Evolutionary conservation across 495 filamentous ascomycete genomes (phyloP), one percentile per base, ranked within the genome.

Genomic region (Pseudevernia furfuracea): DNA sequence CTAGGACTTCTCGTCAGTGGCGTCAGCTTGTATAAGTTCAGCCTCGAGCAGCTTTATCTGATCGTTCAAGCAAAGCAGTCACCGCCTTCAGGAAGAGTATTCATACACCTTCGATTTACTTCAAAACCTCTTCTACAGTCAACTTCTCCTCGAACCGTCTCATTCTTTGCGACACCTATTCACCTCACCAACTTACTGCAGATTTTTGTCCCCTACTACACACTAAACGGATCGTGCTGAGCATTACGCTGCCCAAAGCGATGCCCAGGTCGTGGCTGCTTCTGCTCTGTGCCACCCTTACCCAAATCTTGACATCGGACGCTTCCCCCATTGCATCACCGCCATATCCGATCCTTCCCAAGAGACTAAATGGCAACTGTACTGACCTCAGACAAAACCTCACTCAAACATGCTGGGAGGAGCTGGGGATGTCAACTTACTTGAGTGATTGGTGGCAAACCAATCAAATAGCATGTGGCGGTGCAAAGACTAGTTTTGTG

Each of bases 361-460:
- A n/a, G 4, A 6, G 36, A 23, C 1, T 0, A 0, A 5, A 4
- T 2, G 37, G 36, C 36, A 59, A 63, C 34, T 63, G 61, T 58
- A 58, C 19, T 1, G 17, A 58, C 12, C 56, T 60, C 55, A 60
- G 59, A 34, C 63, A 65, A 48, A 59, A 65, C 17, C 56, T 60
- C 28, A 60, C 63, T 4, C 38, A 37, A 15, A 12, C 12, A 41
- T 65, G 63, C 21, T 65, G 63, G 63, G 36, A 59, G 15, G 39
- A 41, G 28, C 63, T 65, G 0, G 43, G 19, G 2, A 56, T 65
- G 49, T 12, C 37, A 30, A 28, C 9, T 14, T 65, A 48, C 14
- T 17, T 65, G n/a, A n/a, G 23, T 19, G n/a, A 60, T 11, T 65
- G 63, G 63, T 49, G 63, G 55, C 56, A 65, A 23, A 38, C 38